Percentiles rank a stretch among this genome's conserved stretches.
Evolutionary conservation across 2,329 filamentous ascomycete species (phyloP).

Genomic region (Microsporum canis): DNA sequence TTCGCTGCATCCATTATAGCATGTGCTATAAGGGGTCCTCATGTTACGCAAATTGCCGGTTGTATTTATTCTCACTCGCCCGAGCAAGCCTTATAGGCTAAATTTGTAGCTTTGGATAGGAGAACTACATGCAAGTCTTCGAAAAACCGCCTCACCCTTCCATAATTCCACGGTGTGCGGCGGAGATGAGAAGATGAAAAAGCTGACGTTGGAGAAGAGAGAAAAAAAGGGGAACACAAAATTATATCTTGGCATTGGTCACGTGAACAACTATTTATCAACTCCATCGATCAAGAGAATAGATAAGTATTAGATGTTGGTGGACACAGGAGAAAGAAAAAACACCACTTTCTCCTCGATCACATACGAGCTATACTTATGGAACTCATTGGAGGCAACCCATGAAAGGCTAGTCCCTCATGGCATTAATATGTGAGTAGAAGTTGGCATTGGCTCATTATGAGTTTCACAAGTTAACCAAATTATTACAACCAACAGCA

Average conservation of each 20-base stretch:
- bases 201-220: background rate
- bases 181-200: background rate
- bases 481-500: slow-evolving; percentile 15
- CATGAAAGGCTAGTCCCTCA: slow-evolving; percentile 22
- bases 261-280: background rate
- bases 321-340: background rate
- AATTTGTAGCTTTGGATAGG: background rate
- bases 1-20: background rate
- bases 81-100: background rate
- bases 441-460: background rate
- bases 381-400: slow-evolving; percentile 17
- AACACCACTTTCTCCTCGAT: background rate
- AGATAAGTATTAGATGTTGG: background rate
- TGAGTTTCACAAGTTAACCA: background rate
- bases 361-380: background rate
- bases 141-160: too few species aligned
- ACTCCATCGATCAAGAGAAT: background rate
- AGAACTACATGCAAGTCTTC: background rate
- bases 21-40: background rate
- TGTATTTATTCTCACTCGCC: too few species aligned
- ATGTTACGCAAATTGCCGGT: background rate
- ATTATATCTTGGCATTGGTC: background rate
- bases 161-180: background rate
- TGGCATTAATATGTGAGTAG: slow-evolving; percentile 33
- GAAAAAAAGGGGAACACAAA: background rate